Percentiles rank a stretch among this genome's conserved stretches.
Evolutionary conservation across 192 early-diverging fungal species (phyloP).

Genomic region (Chytriomyces confervae): DNA sequence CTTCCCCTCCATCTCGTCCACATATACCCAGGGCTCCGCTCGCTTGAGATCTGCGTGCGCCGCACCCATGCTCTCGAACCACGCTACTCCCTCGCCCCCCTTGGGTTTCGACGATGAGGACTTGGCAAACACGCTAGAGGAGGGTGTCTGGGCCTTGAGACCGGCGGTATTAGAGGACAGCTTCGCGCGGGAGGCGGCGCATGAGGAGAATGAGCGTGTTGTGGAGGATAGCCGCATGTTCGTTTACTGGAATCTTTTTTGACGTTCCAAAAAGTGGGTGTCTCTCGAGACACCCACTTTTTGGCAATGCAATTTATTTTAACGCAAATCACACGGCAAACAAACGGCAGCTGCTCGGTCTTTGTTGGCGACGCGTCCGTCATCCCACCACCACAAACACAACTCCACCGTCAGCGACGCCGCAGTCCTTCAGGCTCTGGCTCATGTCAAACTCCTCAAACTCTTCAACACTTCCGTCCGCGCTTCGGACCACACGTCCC

Average conservation of each 20-base stretch:
- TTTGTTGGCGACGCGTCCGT: neutral
- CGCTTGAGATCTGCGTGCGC: neutral
- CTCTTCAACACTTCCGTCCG: neutral
- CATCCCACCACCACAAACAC: constrained; percentile 38
- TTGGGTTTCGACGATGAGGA: neutral
- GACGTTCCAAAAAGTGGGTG: no score
- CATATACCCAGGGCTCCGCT: neutral
- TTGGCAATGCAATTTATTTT: neutral
- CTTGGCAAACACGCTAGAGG: neutral
- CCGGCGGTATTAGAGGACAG: neutral
- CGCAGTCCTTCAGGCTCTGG: constrained; percentile 47
- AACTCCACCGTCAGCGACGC: constrained; percentile 37
- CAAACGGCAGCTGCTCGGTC: neutral
- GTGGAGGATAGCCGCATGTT: no score
- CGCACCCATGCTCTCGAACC: neutral
- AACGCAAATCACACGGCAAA: neutral
- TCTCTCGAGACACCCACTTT: neutral
- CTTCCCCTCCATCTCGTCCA: neutral
- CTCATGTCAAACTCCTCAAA: constrained; percentile 44
- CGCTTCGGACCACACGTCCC: constrained; percentile 17
- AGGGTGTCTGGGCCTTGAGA: neutral
- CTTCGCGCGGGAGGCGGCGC: neutral
- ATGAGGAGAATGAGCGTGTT: no score
- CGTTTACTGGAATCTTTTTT: no score
- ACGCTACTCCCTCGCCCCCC: neutral